Conservation (phyloP, 164 flowering plant species). For the Houttuynia cordata region DNA sequence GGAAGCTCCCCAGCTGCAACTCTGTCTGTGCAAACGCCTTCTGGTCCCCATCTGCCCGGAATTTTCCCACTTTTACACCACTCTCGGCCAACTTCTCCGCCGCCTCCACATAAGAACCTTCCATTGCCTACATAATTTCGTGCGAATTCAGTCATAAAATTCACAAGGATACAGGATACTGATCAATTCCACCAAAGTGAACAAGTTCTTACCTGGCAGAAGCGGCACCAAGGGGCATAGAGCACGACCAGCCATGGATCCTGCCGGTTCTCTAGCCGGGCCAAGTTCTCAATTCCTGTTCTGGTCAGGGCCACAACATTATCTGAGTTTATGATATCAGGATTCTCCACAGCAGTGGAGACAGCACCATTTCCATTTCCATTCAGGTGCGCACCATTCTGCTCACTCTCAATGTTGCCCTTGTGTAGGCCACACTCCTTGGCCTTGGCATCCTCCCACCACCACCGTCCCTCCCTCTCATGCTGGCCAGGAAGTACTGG, state of each 20-base stretch:
- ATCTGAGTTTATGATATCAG: no score
- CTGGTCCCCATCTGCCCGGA: constrained; percentile 83
- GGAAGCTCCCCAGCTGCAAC: constrained; percentile 81
- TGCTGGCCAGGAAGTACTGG: constrained; percentile 90
- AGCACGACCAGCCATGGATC: constrained; percentile 86
- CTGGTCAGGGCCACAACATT: no score
- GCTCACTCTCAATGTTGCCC: constrained; percentile 52
- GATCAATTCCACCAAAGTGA: no score
- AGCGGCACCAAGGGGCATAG: constrained; percentile 97
- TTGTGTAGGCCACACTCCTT: constrained; percentile 99
- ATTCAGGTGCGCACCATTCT: constrained; percentile 16
- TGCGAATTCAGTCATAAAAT: no score
- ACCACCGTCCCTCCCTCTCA: constrained; percentile 98
- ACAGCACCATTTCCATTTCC: constrained; percentile 35
- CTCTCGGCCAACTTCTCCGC: constrained; percentile 60
- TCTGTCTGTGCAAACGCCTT: constrained; percentile 64
- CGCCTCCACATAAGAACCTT: no score
- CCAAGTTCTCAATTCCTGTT: no score
- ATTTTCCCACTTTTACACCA: constrained; percentile 82
- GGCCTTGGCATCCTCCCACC: constrained; percentile 99
- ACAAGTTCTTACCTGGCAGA: constrained; percentile 53
- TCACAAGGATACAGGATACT: no score
- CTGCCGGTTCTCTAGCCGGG: no score
- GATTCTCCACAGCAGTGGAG: constrained; percentile 22
- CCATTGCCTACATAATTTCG: constrained; percentile 23